These are phyloP conservation scores for Mikania micrantha DNA, from an alignment of 129 eudicot species.

Conservation along the genomic window DNA sequence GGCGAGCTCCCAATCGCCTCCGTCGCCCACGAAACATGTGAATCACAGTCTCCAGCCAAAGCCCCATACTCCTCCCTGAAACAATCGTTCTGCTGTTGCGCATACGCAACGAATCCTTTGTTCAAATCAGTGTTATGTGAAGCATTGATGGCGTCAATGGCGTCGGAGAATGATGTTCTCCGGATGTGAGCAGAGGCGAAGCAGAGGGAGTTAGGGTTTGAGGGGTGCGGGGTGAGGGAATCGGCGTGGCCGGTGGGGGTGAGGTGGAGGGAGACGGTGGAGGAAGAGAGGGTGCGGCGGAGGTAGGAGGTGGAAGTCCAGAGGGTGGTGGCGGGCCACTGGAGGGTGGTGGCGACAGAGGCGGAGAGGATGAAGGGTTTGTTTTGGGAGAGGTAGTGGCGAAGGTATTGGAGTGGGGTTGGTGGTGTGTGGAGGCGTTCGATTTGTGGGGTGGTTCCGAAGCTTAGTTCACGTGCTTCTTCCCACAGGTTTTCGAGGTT, in stretches of 20 bases:
- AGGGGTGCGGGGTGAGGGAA: conserved; percentile 56
- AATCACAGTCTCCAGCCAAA: conserved; percentile 47
- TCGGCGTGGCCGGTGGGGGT: conserved; percentile 88
- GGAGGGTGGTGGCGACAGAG: conserved; percentile 46
- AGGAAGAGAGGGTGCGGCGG: conserved; percentile 36
- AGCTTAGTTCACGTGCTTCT: conserved; percentile 63
- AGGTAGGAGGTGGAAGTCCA: conserved; percentile 68
- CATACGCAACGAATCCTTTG: conserved; percentile 42
- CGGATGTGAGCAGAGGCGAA: conserved; percentile 70
- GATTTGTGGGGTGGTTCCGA: conserved; percentile 49
- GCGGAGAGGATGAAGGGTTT: conserved; percentile 83
- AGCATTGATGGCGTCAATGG: conserved; percentile 30
- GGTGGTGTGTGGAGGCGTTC: conserved; percentile 75
- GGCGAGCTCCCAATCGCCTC: conserved; percentile 71
- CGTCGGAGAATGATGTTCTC: conserved; percentile 38
- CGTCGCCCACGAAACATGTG: conserved; percentile 65
- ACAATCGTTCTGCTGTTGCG: conserved; percentile 92
- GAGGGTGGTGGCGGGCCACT: conserved; percentile 73
- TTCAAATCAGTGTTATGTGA: not conserved
- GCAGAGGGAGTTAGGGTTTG: conserved; percentile 45
- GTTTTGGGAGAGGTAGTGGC: conserved; percentile 68
- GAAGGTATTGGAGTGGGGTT: conserved; percentile 75
- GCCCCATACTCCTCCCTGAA: conserved; percentile 64
- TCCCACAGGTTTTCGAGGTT: conserved; percentile 56
- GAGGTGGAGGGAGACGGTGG: conserved; percentile 77